A percentile compares a stretch with the other conserved stretches of the same genome.
Evolutionary conservation across 306 rosid species (phyloP).

Genomic region (Fragaria nilgerrensis): DNA sequence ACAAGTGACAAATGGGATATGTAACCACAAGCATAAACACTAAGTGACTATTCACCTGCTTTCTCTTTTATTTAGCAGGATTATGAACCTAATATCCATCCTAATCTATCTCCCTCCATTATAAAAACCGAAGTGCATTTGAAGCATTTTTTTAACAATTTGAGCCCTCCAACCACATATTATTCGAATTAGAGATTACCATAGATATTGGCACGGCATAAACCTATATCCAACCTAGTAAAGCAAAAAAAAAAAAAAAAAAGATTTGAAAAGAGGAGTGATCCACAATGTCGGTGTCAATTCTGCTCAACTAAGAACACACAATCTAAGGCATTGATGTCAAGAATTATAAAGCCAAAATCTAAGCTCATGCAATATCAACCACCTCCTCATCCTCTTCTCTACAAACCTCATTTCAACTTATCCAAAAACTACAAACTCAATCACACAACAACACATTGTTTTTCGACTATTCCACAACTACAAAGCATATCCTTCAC

Average conservation of each 20-base stretch:
- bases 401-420: not conserved
- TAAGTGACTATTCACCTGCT: not conserved
- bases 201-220: not conserved
- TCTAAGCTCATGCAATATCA: not conserved
- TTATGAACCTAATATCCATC: too few species aligned
- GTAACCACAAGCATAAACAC: not conserved
- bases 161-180: not conserved
- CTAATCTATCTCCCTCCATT: too few species aligned
- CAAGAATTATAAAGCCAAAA: not conserved
- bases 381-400: not conserved
- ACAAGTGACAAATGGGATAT: not conserved
- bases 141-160: too few species aligned
- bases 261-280: not conserved
- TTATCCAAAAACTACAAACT: not conserved
- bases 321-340: too few species aligned
- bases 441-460: not conserved
- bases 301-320: not conserved
- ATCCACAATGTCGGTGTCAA: not conserved
- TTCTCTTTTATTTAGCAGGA: too few species aligned
- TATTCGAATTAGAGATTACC: not conserved
- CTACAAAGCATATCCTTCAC: not conserved
- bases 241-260: too few species aligned
- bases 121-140: too few species aligned
- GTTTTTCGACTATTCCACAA: not conserved
- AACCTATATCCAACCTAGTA: not conserved